These are phyloP conservation scores for Cercospora sesami DNA, from an alignment of 2,329 filamentous ascomycete species.

Conservation along the genomic window DNA sequence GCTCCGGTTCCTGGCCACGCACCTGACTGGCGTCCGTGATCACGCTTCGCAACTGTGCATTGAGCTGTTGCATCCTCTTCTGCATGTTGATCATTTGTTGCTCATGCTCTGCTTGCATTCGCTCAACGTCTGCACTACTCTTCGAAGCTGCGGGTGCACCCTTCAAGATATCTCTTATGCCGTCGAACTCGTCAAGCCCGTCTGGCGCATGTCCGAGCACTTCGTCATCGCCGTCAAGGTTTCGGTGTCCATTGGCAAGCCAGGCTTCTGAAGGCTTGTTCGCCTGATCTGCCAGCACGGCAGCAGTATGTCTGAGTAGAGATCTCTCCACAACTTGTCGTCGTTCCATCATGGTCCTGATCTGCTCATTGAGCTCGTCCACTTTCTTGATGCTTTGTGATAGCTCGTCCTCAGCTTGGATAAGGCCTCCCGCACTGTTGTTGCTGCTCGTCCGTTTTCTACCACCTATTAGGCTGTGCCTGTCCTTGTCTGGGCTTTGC, in stretches of 20 bases:
- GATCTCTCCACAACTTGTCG: conserved; percentile 72
- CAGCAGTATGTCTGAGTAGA: conserved; percentile 86
- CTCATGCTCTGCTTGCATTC: conserved; percentile 27
- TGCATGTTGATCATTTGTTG: conserved; percentile 38
- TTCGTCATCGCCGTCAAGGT: conserved; percentile 29
- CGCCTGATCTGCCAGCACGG: conserved; percentile 79
- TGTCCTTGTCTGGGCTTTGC: conserved; percentile 54
- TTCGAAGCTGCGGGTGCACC: conserved; percentile 28
- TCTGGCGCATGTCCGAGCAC: conserved; percentile 28
- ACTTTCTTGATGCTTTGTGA: conserved; percentile 75
- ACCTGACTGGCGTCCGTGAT: conserved; percentile 34
- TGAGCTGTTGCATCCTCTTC: conserved; percentile 36
- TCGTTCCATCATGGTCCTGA: conserved; percentile 76
- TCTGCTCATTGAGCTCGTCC: conserved; percentile 77
- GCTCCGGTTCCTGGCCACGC: conserved; percentile 29
- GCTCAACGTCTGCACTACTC: conserved; percentile 20
- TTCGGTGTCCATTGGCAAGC: conserved; percentile 22
- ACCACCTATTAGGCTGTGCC: conserved; percentile 47
- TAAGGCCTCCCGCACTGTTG: conserved; percentile 48
- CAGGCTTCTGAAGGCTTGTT: conserved; percentile 19
- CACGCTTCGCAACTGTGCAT: conserved; percentile 35
- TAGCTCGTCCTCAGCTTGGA: conserved; percentile 71
- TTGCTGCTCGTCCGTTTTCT: conserved; percentile 37
- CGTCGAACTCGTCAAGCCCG: conserved; percentile 57
- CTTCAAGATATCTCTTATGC: conserved; percentile 38